These are phyloP conservation scores for Backusella westeae DNA, from an alignment of 192 early-diverging fungal genomes.

Conservation along the genomic window DNA sequence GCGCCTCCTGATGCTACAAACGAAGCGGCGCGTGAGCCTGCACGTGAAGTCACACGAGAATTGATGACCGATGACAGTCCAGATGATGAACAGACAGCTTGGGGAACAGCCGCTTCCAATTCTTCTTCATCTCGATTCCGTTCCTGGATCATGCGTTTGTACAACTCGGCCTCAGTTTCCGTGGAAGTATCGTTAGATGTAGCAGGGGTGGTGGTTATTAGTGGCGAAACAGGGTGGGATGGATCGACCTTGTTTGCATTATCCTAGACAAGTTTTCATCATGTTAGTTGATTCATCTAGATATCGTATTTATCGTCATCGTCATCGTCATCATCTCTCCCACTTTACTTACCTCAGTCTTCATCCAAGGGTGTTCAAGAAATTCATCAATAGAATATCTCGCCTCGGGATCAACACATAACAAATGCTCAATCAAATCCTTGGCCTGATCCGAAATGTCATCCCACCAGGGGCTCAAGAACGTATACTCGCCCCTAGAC, in stretches of 20 bases:
- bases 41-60: slow-evolving; percentile 11
- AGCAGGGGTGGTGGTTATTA: background rate
- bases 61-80: slow-evolving; percentile 6
- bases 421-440: slow-evolving; percentile 67
- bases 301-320: background rate
- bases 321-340: background rate
- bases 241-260: background rate
- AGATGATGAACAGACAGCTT: background rate
- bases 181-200: background rate
- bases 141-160: slow-evolving; percentile 18
- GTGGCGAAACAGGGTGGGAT: background rate
- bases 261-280: background rate
- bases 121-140: slow-evolving; percentile 6
- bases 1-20: background rate
- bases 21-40: slow-evolving; percentile 1
- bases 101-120: slow-evolving; percentile 3
- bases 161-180: slow-evolving; percentile 7
- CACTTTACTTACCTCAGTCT: background rate
- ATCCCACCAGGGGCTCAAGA: slow-evolving; percentile 92
- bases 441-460: slow-evolving; percentile 71
- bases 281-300: background rate
- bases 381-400: slow-evolving; percentile 82
- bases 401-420: slow-evolving; percentile 66
- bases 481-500: slow-evolving; percentile 79
- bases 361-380: slow-evolving; percentile 78